Evolutionary conservation across 176 grass and related monocot genomes (phyloP).

Genomic region (Tuctoria greenei): DNA sequence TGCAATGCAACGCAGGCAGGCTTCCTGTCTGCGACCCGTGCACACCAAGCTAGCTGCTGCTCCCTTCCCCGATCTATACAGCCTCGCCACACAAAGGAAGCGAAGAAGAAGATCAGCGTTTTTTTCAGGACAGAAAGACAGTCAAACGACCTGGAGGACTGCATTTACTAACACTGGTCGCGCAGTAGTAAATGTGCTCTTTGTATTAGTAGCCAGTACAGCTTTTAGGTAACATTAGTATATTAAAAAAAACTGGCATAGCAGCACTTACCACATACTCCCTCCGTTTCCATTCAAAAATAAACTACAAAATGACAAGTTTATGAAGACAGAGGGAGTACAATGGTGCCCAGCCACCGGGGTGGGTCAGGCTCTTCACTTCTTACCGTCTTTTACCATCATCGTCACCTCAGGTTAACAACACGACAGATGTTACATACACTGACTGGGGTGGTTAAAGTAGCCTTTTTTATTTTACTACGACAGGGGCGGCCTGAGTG

Average conservation of each 20-base stretch:
- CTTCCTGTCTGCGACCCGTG: neutral
- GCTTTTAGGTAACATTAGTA: too few species aligned
- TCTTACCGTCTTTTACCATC: neutral
- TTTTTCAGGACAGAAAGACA: neutral
- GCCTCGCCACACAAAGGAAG: neutral
- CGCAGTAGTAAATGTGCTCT: neutral
- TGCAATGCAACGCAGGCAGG: too few species aligned
- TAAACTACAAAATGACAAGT: too few species aligned
- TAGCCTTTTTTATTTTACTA: neutral
- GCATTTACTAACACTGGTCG: neutral
- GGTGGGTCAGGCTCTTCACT: neutral
- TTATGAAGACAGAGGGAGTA: too few species aligned
- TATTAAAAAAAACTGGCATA: too few species aligned
- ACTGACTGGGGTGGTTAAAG: neutral
- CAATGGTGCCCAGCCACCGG: conserved; percentile 7
- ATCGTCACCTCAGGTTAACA: neutral
- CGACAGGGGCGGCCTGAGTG: neutral
- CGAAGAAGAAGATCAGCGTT: too few species aligned
- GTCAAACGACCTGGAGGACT: conserved; percentile 20
- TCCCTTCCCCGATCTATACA: too few species aligned
- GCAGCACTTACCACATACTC: too few species aligned
- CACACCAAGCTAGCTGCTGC: neutral
- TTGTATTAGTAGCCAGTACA: neutral
- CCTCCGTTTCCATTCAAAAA: too few species aligned
- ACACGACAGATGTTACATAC: conserved; percentile 1